Base-by-base conservation (phyloP, 768 basidiomycete genomes). In the Pleurotus tuber-regium region DNA sequence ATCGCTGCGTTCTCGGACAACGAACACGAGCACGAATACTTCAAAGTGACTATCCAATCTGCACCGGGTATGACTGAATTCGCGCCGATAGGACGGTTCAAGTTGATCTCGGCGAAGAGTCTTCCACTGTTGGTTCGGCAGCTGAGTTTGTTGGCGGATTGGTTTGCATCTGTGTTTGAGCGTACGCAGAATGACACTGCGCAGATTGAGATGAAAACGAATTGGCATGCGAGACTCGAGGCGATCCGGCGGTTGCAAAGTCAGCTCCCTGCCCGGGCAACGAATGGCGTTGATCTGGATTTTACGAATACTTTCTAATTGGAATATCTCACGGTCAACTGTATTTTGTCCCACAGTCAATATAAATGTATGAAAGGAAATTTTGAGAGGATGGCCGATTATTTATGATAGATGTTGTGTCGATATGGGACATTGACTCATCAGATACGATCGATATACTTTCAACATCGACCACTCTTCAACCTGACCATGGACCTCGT, bases 11-110 rank as follows among this genome's bases (percentile, higher is more conserved):
- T 87, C 66, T 91, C 89, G 4, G 85, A 89, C 64, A 87, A 85
- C 59, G 61, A 82, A 26, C 86, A 93, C 62, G 92, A 96, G 68
- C 89, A 89, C 67, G 93, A 98, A 65, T 98, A 92, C 69, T 99
- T 97, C 81, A 94, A 92, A 63, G 84, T 98, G 54, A 91, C 84
- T 11, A 78, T 98, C 14, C 97, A 98, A 68, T 80, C 87, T 14
- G 92, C 89, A 1, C 74, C 75, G 0, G 90, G 92, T 35, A 97
- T 98, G 88, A 86, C 92, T 9, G 94, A 97, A 61, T 97, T 98
- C 68, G 81, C 87, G 0, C 95, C 97, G 0, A 76, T 98, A 24
- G 95, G 95, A 9, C 83, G 86, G 60, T 96, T 93, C 77, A 98
- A 98, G 74, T 78, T 98, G 51, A 89, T 98, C 46, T 95, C 92